Evolutionary conservation across 2,329 filamentous ascomycete genomes (phyloP).

Genomic region (Fusarium graminum): DNA sequence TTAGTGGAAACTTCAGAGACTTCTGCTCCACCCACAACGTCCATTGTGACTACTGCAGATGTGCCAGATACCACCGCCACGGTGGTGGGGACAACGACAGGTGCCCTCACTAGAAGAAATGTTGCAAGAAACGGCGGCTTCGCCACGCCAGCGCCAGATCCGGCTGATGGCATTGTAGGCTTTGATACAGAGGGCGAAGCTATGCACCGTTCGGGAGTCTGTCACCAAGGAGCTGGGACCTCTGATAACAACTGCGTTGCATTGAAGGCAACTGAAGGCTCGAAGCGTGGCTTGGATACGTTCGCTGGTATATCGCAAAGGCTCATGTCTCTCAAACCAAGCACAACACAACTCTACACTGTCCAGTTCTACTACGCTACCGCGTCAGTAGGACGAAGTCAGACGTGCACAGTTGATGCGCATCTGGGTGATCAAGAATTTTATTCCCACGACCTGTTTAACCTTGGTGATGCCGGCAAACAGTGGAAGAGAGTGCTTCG

Average conservation of each 20-base stretch:
- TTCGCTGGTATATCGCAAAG: conserved; percentile 17
- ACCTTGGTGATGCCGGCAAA: not conserved
- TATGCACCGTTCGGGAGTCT: not conserved
- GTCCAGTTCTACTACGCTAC: conserved; percentile 30
- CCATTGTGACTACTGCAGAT: not conserved
- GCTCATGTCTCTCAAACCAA: not conserved
- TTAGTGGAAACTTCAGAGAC: not conserved
- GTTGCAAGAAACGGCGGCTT: conserved; percentile 3
- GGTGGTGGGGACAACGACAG: not conserved
- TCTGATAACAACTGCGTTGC: not conserved
- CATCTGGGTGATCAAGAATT: conserved; percentile 8
- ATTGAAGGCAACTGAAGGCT: not conserved
- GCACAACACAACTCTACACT: conserved; percentile 19
- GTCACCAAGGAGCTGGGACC: not conserved
- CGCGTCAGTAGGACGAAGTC: not conserved
- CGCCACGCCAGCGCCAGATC: not conserved
- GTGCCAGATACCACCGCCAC: not conserved
- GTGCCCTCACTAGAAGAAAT: conserved; percentile 3
- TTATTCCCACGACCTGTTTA: conserved; percentile 1
- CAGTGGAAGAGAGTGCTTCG: conserved; percentile 20
- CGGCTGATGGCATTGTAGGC: not conserved
- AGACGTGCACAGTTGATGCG: conserved; percentile 4
- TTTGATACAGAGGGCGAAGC: not conserved
- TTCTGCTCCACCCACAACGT: not conserved
- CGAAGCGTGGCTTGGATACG: not conserved